Evolutionary conservation across 2,329 filamentous ascomycete species (phyloP).

Genomic region (Botrytis pseudocinerea): DNA sequence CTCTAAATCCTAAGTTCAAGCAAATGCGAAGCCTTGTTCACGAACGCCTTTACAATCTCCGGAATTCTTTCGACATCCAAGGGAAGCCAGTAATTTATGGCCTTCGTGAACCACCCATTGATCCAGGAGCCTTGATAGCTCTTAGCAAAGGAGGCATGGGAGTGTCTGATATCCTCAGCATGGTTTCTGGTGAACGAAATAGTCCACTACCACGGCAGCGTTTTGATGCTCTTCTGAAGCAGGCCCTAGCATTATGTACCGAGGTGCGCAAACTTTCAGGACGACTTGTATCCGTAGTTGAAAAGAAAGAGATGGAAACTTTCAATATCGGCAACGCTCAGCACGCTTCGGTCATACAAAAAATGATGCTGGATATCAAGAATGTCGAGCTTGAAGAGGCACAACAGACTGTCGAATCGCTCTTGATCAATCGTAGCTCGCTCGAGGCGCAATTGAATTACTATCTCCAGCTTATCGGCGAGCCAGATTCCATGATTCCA

Average conservation of each 20-base stretch:
- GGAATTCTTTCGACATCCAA: not conserved
- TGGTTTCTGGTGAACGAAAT: not conserved
- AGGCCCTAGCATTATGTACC: not conserved
- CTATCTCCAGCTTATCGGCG: constrained; percentile 9
- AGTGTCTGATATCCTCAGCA: not conserved
- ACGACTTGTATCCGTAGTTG: not conserved
- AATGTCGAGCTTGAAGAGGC: not conserved
- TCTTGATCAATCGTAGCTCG: not conserved
- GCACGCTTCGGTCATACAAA: not conserved
- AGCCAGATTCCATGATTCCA: not conserved
- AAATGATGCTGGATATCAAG: constrained; percentile 18
- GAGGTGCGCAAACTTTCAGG: not conserved
- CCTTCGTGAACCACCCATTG: not conserved
- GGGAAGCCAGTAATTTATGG: not conserved
- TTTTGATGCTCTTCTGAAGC: not conserved
- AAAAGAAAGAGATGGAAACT: not conserved
- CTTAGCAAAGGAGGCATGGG: not conserved
- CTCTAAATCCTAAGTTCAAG: constrained; percentile 2
- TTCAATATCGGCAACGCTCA: not conserved
- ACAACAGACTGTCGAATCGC: constrained; percentile 12
- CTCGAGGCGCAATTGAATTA: constrained; percentile 4
- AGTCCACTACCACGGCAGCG: not conserved
- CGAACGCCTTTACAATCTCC: not conserved
- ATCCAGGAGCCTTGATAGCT: not conserved
- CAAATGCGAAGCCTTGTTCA: constrained; percentile 4